Evolutionary conservation across 768 basidiomycete genomes (phyloP), one percentile per base, ranked within the genome.

Genomic region (Harrya chromipes): DNA sequence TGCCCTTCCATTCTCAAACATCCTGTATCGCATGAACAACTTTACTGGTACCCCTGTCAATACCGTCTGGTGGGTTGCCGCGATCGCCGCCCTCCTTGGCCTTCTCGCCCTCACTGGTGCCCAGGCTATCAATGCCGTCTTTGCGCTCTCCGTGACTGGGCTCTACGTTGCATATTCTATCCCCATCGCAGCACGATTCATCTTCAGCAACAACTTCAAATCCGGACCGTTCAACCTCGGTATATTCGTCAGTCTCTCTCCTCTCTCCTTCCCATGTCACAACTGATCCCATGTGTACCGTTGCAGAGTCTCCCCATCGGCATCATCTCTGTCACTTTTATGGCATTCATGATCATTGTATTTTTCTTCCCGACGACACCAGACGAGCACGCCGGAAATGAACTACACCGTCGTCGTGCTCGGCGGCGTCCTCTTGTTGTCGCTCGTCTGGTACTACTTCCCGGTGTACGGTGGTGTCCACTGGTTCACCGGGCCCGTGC

Each of bases 361-460:
- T 81, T 85, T 64, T 68, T 82, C 51, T 89, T 87, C 73, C 87
- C 84, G 10, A 63, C 76, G 12, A 74, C 72, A 27, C 78, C 79
- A 66, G 12, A 72, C 83, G 1, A 65, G 59, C 24, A 67, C 70
- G 1, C 57, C 72, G 7, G 66, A 68, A 40, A 87, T 90, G 86
- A 89, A 89, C 65, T 90, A 90, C 57, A 78, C 82, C 0, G 72
- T 84, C 31, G 81, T 85, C 27, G 85, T 90, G 7, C 66, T 83
- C 4, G 81, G 80, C 0, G 84, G 81, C 2, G 74, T 81, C 2
- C 66, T 87, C 46, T 37, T 72, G 4, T 72, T 87, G 17, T 78
- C 83, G 1, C 57, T 83, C 12, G 52, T 72, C 1, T 90, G 81
- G 72, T 90, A 83, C 62, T 89, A 81, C 69, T 75, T 84, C 61